These are phyloP conservation scores for Camelina neglecta DNA, from an alignment of 345 rosid species.

Conservation along the genomic window DNA sequence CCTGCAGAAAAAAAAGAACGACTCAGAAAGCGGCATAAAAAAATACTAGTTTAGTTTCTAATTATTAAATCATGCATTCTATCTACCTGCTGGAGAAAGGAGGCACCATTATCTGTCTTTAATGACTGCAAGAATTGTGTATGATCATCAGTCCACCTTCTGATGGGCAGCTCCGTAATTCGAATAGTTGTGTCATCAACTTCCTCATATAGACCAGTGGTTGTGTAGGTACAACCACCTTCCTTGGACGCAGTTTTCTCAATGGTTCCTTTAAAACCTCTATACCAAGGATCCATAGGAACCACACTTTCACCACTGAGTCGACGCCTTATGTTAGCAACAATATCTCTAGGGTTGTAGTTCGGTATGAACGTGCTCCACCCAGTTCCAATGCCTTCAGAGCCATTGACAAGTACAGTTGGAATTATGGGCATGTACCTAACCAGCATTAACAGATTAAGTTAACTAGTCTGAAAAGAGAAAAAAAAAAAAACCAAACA, in stretches of 20 bases:
- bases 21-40: conserved; percentile 31
- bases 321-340: conserved; percentile 69
- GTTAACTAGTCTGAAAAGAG: conserved; percentile 9
- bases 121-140: conserved; percentile 61
- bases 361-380: conserved; percentile 93
- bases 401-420: conserved; percentile 86
- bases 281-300: conserved; percentile 99
- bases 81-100: conserved; percentile 57
- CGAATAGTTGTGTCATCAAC: conserved; percentile 65
- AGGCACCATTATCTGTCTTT: conserved; percentile 45
- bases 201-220: conserved; percentile 70
- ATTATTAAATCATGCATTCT: conserved; percentile 20
- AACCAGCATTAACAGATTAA: conserved; percentile 18
- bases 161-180: conserved; percentile 82
- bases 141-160: conserved; percentile 91
- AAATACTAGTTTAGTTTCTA: conserved; percentile 2
- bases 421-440: conserved; percentile 98
- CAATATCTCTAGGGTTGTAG: conserved; percentile 87
- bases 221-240: conserved; percentile 66
- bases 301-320: conserved; percentile 75
- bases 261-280: conserved; percentile 81
- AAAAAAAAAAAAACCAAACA: not conserved
- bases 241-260: conserved; percentile 75
- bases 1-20: conserved; percentile 51
- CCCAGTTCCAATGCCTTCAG: conserved; percentile 99